These are phyloP conservation scores for Chloranthus sessilifolius DNA, from an alignment of 164 flowering plant species.

Conservation along the genomic window DNA sequence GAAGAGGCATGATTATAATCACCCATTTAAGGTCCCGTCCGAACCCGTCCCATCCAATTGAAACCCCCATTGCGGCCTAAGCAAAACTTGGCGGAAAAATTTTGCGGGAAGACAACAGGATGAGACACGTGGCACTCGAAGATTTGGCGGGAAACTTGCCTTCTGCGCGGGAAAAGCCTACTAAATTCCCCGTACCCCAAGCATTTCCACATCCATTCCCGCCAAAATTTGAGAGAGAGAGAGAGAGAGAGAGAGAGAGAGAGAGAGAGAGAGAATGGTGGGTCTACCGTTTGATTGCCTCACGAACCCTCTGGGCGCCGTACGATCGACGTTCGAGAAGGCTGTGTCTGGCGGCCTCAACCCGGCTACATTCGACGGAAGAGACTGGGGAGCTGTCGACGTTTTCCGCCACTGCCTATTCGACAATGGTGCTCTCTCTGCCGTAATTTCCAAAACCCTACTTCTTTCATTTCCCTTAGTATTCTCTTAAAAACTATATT, in stretches of 20 bases:
- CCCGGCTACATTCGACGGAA: conserved; percentile 46
- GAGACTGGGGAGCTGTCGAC: conserved; percentile 77
- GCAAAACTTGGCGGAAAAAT: too few species aligned
- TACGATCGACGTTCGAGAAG: conserved; percentile 73
- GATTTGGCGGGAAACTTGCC: conserved; percentile 33
- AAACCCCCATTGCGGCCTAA: too few species aligned
- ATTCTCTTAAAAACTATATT: conserved; percentile 1
- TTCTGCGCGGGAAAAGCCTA: conserved; percentile 6
- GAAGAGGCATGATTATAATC: too few species aligned
- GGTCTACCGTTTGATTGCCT: conserved; percentile 73
- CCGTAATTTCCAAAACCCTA: conserved; percentile 28
- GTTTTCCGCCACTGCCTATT: conserved; percentile 61
- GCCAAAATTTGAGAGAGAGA: conserved; percentile 9
- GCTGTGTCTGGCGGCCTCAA: conserved; percentile 45
- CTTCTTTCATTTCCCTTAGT: neutral
- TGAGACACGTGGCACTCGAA: too few species aligned
- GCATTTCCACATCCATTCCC: neutral
- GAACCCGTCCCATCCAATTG: too few species aligned
- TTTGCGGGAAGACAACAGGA: too few species aligned
- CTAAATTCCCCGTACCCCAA: too few species aligned
- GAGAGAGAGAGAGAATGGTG: conserved; percentile 49
- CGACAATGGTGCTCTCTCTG: conserved; percentile 47
- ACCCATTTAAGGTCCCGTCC: too few species aligned
- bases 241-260: conserved; percentile 17
- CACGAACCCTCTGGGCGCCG: conserved; percentile 89